phyloP scores from a whole-genome alignment of 169 alveolate genomes.

The Cryptosporidium viatorum region DNA sequence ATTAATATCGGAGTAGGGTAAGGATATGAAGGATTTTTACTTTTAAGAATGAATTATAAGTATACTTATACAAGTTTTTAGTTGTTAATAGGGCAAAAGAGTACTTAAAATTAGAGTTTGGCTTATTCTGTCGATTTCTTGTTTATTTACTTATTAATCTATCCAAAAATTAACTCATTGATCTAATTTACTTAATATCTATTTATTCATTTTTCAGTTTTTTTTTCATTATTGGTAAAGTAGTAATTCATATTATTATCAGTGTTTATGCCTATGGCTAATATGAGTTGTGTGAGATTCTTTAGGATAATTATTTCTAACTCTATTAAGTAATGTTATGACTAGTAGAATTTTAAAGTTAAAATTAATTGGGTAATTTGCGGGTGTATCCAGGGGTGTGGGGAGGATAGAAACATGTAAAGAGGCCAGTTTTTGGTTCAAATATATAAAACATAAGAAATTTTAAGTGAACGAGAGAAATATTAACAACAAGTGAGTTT shows the following conservation, averaged over 20 bases:
- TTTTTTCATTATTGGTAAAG: too few relatives aligned
- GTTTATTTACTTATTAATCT: too few relatives aligned
- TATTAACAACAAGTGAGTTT: too few relatives aligned
- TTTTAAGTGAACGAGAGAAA: not conserved
- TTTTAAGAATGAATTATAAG: conserved; percentile 4
- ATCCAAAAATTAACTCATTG: not conserved
- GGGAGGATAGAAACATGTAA: not conserved
- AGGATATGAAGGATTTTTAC: not conserved
- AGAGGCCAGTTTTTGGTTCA: not conserved
- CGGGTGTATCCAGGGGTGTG: not conserved
- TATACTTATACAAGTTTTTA: not conserved
- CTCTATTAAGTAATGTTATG: too few relatives aligned
- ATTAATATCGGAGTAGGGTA: conserved; percentile 3
- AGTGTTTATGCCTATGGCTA: too few relatives aligned
- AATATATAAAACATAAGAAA: not conserved
- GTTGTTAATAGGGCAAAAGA: not conserved
- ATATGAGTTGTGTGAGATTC: not conserved
- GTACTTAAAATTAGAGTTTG: not conserved
- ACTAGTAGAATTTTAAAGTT: too few relatives aligned
- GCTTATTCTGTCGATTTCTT: not conserved
- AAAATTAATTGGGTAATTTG: not conserved
- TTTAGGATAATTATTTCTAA: too few relatives aligned
- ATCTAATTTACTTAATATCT: too few relatives aligned
- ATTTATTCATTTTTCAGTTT: too few relatives aligned
- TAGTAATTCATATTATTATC: not conserved